Evolutionary conservation across 164 flowering plant genomes (phyloP).

Genomic region (Paratinospora sagittata): DNA sequence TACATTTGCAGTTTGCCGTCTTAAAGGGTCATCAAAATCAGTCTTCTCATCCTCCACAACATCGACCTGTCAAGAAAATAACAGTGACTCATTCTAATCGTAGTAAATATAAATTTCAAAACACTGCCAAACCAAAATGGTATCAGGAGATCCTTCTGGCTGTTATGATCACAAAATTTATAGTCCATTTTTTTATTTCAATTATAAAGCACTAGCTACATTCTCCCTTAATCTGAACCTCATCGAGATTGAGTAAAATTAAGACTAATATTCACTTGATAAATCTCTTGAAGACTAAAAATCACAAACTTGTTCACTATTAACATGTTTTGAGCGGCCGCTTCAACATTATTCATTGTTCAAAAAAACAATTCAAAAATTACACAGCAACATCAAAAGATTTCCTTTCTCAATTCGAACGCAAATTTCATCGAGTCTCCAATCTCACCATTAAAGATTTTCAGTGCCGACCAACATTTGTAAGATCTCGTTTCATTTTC

Average conservation of each 20-base stretch:
- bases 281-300: background rate
- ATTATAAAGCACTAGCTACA: background rate
- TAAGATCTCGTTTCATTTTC: too few relatives aligned
- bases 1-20: constrained; percentile 24
- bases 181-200: background rate
- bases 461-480: too few relatives aligned
- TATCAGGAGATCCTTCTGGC: too few relatives aligned
- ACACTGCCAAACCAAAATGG: background rate
- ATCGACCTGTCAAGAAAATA: constrained; percentile 29
- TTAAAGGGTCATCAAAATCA: constrained; percentile 61
- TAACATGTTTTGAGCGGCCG: background rate
- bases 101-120: background rate
- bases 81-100: background rate
- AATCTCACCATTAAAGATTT: too few relatives aligned
- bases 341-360: too few relatives aligned
- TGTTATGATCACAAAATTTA: too few relatives aligned
- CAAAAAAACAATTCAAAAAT: too few relatives aligned
- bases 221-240: background rate
- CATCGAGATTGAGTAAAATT: background rate
- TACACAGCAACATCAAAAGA: too few relatives aligned
- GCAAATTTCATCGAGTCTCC: too few relatives aligned
- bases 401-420: background rate
- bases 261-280: background rate
- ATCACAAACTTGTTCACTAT: background rate
- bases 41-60: constrained; percentile 17